These are phyloP conservation scores for Cladophialophora immunda DNA, from an alignment of 2,329 filamentous ascomycete species.

Conservation along the genomic window DNA sequence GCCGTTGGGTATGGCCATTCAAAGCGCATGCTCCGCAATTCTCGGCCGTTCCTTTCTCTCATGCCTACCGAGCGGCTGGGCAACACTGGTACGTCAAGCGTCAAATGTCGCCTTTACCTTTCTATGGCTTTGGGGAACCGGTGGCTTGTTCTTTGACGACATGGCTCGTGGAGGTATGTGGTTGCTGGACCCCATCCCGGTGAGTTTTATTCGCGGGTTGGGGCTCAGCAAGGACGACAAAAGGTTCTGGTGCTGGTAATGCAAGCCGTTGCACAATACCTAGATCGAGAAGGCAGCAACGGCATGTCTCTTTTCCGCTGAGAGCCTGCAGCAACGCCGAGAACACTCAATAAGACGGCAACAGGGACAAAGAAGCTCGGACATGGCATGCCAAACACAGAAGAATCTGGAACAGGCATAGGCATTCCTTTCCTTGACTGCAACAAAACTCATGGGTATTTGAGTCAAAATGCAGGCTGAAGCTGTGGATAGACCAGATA, in stretches of 20 bases:
- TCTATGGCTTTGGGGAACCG: conserved; percentile 10
- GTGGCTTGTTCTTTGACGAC: conserved; percentile 14
- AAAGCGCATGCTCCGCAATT: background rate
- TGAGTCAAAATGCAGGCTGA: too few species aligned
- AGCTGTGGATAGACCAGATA: too few species aligned
- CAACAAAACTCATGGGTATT: too few species aligned
- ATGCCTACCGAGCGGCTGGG: background rate
- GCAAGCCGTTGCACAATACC: background rate
- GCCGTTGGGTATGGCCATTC: conserved; percentile 5
- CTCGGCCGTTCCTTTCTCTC: background rate
- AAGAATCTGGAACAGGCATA: too few species aligned
- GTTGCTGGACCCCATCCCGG: conserved; percentile 9
- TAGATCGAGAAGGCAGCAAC: too few species aligned
- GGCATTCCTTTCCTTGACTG: too few species aligned
- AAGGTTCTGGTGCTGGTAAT: conserved; percentile 18
- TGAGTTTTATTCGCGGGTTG: conserved; percentile 10
- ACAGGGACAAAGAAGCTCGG: too few species aligned
- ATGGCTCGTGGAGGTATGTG: conserved; percentile 12
- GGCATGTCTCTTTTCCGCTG: too few species aligned
- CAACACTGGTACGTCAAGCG: background rate
- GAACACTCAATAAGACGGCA: too few species aligned
- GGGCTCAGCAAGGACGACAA: conserved; percentile 12
- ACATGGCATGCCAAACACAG: too few species aligned
- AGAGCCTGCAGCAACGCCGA: too few species aligned
- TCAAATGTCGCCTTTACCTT: conserved; percentile 7